Percentiles rank a stretch among this genome's conserved stretches.
These are phyloP conservation scores for Paraglomus brasilianum DNA, from an alignment of 192 early-diverging fungal genomes.

Conservation along the genomic window DNA sequence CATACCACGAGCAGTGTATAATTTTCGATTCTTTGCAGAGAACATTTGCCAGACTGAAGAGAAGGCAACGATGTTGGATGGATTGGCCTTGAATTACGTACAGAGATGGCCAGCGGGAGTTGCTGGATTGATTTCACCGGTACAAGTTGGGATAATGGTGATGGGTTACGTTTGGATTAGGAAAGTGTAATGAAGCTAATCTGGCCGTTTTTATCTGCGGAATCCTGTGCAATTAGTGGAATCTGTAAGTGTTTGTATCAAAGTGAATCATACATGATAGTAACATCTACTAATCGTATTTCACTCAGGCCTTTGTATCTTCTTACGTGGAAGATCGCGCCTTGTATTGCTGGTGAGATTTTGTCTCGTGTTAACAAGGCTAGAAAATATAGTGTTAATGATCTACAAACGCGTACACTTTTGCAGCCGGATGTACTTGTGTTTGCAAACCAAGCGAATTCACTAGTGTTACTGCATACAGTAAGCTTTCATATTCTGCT, in stretches of 20 bases:
- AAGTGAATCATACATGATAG: slow-evolving; percentile 6
- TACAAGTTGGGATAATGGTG: too few species aligned
- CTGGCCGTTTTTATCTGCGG: too few species aligned
- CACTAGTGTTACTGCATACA: slow-evolving; percentile 51
- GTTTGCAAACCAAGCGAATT: slow-evolving; percentile 74
- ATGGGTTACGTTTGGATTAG: too few species aligned
- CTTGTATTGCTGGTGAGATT: slow-evolving; percentile 55
- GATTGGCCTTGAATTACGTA: slow-evolving; percentile 49
- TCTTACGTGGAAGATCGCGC: slow-evolving; percentile 75
- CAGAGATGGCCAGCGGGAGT: slow-evolving; percentile 61
- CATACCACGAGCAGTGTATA: slow-evolving; percentile 59
- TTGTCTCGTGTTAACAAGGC: background rate
- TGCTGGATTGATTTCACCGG: slow-evolving; percentile 67
- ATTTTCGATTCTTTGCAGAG: slow-evolving; percentile 73
- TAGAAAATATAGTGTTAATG: background rate
- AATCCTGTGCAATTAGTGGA: too few species aligned
- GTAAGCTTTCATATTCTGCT: too few species aligned
- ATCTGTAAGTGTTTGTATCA: slow-evolving; percentile 40
- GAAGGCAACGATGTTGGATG: slow-evolving; percentile 49
- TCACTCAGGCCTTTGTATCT: slow-evolving; percentile 59
- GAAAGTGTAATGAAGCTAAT: too few species aligned
- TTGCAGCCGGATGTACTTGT: slow-evolving; percentile 64
- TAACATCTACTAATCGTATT: background rate
- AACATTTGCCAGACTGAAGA: slow-evolving; percentile 48
- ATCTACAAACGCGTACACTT: background rate